These are phyloP conservation scores for Pseudomassariella vexata DNA, from an alignment of 2,329 filamentous ascomycete genomes.

Conservation along the genomic window DNA sequence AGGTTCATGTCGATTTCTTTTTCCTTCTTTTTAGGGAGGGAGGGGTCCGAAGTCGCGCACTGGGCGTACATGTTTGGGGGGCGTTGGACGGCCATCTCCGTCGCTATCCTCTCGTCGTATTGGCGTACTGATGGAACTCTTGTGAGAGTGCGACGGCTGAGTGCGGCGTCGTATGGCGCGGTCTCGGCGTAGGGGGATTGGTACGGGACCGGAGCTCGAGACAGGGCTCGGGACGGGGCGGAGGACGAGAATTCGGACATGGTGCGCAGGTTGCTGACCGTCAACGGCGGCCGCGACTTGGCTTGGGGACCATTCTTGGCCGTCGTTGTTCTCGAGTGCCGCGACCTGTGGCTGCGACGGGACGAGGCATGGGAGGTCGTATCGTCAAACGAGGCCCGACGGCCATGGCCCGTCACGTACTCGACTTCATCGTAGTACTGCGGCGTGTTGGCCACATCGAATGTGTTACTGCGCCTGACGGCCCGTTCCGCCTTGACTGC, in stretches of 20 bases:
- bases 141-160: constrained; percentile 33
- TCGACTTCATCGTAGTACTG: constrained; percentile 24
- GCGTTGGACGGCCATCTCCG: constrained; percentile 7
- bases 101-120: constrained; percentile 7
- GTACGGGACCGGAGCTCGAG: constrained; percentile 31
- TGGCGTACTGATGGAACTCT: constrained; percentile 2
- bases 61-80: constrained; percentile 20
- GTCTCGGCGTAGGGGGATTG: constrained; percentile 37
- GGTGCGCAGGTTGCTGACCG: constrained; percentile 45
- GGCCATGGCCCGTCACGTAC: constrained; percentile 13
- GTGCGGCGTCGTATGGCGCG: constrained; percentile 34
- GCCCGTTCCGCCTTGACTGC: constrained; percentile 63
- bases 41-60: constrained; percentile 34
- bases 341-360: constrained; percentile 33
- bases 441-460: constrained; percentile 28
- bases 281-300: constrained; percentile 36
- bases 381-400: constrained; percentile 25
- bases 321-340: constrained; percentile 27
- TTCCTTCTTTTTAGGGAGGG: constrained; percentile 23
- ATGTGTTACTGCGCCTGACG: constrained; percentile 57
- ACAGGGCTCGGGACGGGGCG: constrained; percentile 39
- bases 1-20: constrained; percentile 80
- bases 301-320: constrained; percentile 26
- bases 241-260: constrained; percentile 47
- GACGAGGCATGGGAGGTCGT: constrained; percentile 33